Conservation (phyloP, 805 yeast species). For the Metschnikowia cerradonensis region DNA sequence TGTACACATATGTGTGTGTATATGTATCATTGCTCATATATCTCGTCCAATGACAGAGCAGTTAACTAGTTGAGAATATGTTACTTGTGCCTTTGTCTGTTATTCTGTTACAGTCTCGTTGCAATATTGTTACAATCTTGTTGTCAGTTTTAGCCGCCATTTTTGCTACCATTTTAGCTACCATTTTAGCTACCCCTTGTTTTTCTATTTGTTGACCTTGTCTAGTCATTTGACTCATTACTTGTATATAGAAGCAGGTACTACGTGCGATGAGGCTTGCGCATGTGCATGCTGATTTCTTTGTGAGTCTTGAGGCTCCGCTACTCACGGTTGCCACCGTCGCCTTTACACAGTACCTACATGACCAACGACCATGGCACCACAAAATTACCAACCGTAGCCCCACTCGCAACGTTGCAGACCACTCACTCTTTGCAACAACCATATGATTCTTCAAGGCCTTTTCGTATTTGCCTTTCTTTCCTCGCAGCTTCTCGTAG, state of each 20-base stretch:
- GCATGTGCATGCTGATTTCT: background rate
- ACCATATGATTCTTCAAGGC: background rate
- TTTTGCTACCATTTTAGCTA: too few species aligned
- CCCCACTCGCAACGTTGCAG: background rate
- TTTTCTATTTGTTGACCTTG: too few species aligned
- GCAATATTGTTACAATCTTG: too few species aligned
- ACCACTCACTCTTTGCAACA: background rate
- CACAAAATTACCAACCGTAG: background rate
- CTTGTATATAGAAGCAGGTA: background rate
- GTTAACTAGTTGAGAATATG: too few species aligned
- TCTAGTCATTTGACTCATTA: background rate
- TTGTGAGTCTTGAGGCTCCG: background rate
- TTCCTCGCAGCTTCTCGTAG: background rate
- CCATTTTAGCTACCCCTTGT: too few species aligned
- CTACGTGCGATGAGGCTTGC: background rate
- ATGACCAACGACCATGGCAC: background rate
- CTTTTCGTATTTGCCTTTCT: background rate
- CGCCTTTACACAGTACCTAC: conserved; percentile 1
- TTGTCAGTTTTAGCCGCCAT: too few species aligned
- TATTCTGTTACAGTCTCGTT: too few species aligned
- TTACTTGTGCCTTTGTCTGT: too few species aligned
- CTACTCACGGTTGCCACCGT: background rate
- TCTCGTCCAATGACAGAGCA: too few species aligned
- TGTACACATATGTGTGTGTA: too few species aligned
- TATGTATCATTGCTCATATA: too few species aligned